Percentiles rank a stretch among this genome's conserved stretches.
Conservation (phyloP, 2,329 filamentous ascomycete genomes). For the Pseudocercospora eumusae region DNA sequence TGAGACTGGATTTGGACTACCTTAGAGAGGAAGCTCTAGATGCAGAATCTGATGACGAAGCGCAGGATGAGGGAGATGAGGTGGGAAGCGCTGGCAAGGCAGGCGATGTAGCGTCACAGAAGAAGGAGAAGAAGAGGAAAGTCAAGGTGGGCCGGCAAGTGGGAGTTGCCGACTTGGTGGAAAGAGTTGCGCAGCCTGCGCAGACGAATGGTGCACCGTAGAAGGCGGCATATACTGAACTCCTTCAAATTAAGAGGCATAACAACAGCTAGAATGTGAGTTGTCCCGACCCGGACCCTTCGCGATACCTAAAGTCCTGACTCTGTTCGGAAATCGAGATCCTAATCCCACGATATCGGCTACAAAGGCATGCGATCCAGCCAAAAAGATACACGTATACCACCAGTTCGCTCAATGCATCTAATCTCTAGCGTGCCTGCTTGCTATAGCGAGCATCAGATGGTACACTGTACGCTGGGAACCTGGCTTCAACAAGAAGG, state of each 20-base stretch:
- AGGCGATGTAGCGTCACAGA: constrained; percentile 30
- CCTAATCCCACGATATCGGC: too few species aligned
- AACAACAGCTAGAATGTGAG: neutral
- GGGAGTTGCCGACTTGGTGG: constrained; percentile 74
- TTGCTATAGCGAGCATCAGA: neutral
- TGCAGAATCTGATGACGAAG: constrained; percentile 45
- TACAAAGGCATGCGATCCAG: neutral
- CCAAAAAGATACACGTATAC: neutral
- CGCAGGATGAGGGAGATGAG: constrained; percentile 45
- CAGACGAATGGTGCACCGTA: constrained; percentile 14
- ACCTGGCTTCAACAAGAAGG: neutral
- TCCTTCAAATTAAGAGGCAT: neutral
- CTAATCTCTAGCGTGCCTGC: neutral
- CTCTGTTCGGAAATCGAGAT: neutral
- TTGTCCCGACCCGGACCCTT: neutral
- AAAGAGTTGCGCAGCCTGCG: constrained; percentile 43
- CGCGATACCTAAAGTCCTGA: neutral
- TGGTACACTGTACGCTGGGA: neutral
- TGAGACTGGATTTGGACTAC: constrained; percentile 77
- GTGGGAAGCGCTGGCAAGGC: constrained; percentile 20
- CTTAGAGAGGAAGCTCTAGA: constrained; percentile 57
- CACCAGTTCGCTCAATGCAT: neutral
- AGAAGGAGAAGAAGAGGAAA: constrained; percentile 67
- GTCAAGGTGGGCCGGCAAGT: constrained; percentile 80
- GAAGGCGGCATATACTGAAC: neutral